Evolutionary conservation across 257 asterid genomes (phyloP).

Genomic region (Thymus quinquecostatus): DNA sequence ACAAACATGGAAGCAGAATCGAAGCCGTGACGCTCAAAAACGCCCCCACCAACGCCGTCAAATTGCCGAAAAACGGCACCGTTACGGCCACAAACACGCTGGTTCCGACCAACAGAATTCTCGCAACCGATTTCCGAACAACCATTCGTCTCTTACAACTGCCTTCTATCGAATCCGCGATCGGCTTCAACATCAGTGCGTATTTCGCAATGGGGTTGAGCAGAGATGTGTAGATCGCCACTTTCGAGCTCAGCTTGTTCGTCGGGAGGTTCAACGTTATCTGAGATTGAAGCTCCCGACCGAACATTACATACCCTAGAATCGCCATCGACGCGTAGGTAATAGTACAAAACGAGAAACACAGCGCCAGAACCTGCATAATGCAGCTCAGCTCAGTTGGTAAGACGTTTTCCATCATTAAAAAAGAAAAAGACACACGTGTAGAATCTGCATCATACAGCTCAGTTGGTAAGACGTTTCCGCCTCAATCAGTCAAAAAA

Average conservation of each 20-base stretch:
- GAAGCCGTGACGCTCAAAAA: slow-evolving; percentile 54
- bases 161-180: slow-evolving; percentile 41
- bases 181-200: slow-evolving; percentile 60
- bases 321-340: slow-evolving; percentile 53
- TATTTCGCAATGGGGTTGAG: slow-evolving; percentile 69
- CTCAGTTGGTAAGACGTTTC: too few relatives aligned
- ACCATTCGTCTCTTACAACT: slow-evolving; percentile 3
- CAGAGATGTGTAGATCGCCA: slow-evolving; percentile 59
- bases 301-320: slow-evolving; percentile 61
- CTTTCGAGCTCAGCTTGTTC: slow-evolving; percentile 46
- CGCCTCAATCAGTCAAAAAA: too few relatives aligned
- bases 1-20: slow-evolving; percentile 55
- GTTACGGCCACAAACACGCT: slow-evolving; percentile 55
- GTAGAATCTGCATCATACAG: too few relatives aligned
- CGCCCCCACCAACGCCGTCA: slow-evolving; percentile 65
- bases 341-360: slow-evolving; percentile 49
- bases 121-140: slow-evolving; percentile 23
- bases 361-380: slow-evolving; percentile 54
- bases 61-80: slow-evolving; percentile 51
- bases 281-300: slow-evolving; percentile 53
- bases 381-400: neutral
- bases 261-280: slow-evolving; percentile 60
- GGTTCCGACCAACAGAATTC: slow-evolving; percentile 40
- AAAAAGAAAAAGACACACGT: too few relatives aligned
- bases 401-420: too few relatives aligned